A percentile compares a stretch with the other conserved stretches of the same genome.
These are phyloP conservation scores for Crithidia brevicula DNA, from an alignment of 208 protist species.

Conservation along the genomic window DNA sequence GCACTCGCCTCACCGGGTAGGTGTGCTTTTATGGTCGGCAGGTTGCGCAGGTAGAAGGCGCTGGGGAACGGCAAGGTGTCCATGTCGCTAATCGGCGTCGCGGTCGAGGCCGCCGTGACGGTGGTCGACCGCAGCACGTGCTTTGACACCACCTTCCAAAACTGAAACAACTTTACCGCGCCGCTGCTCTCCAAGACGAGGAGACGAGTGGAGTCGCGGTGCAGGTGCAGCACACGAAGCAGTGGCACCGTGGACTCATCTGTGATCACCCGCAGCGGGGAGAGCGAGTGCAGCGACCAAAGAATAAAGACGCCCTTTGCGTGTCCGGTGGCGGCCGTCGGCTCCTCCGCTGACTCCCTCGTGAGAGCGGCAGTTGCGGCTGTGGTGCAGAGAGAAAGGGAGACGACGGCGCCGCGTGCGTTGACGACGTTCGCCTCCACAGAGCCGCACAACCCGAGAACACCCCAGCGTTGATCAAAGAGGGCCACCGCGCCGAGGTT, in stretches of 20 bases:
- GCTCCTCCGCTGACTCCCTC: conserved; percentile 15
- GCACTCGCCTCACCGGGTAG: neutral
- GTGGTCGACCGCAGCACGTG: conserved; percentile 47
- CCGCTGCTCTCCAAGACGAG: conserved; percentile 52
- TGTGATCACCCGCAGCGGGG: conserved; percentile 49
- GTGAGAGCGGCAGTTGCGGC: neutral
- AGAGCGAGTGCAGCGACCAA: conserved; percentile 47
- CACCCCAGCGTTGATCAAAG: conserved; percentile 38
- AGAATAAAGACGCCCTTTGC: conserved; percentile 50
- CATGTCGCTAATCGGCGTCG: conserved; percentile 43
- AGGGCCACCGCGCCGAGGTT: conserved; percentile 64
- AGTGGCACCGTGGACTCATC: conserved; percentile 57
- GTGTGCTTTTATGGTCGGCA: conserved; percentile 11
- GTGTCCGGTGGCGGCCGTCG: conserved; percentile 47
- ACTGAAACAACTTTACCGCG: conserved; percentile 49
- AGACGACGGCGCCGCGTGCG: conserved; percentile 44
- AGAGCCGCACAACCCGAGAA: conserved; percentile 23
- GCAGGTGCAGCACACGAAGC: conserved; percentile 37
- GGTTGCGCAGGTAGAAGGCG: conserved; percentile 27
- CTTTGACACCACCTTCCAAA: conserved; percentile 54
- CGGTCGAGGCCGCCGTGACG: conserved; percentile 21
- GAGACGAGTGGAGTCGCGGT: conserved; percentile 38
- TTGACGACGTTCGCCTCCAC: conserved; percentile 34
- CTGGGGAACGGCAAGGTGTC: conserved; percentile 37
- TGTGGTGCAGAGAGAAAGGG: conserved; percentile 38